phyloP scores from a whole-genome alignment of 805 yeast species.

The Zygoascus ofunaensis region DNA sequence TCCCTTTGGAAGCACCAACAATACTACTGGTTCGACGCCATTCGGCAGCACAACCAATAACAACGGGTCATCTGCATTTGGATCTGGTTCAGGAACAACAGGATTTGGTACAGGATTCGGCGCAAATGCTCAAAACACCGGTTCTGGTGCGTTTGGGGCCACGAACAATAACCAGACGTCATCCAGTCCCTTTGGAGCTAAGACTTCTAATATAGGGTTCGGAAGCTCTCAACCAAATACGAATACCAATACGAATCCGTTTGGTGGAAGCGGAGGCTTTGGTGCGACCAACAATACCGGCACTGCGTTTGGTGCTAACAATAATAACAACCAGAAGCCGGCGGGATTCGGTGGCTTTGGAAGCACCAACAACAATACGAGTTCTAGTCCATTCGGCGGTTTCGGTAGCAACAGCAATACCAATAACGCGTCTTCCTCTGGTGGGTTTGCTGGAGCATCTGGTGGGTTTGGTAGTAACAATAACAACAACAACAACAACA shows the following conservation, averaged over 20 bases:
- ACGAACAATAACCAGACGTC: no score
- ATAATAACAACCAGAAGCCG: not conserved
- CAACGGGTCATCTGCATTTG: not conserved
- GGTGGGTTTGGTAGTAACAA: constrained; percentile 2
- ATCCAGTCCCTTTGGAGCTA: constrained; percentile 6
- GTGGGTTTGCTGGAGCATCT: constrained; percentile 9
- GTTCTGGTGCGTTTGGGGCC: constrained; percentile 1
- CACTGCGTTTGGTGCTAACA: constrained; percentile 1
- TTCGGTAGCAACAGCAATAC: constrained; percentile 3
- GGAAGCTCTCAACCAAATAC: not conserved
- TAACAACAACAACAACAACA: not conserved
- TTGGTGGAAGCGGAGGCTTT: constrained; percentile 2
- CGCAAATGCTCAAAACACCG: not conserved
- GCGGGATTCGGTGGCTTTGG: constrained; percentile 4
- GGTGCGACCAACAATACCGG: constrained; percentile 2
- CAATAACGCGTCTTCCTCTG: constrained; percentile 9
- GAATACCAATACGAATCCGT: constrained; percentile 4
- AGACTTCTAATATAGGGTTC: not conserved
- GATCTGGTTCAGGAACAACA: no score
- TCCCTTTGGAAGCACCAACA: constrained; percentile 5
- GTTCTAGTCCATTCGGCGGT: not conserved
- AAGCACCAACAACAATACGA: constrained; percentile 5
- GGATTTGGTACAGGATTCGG: constrained; percentile 3
- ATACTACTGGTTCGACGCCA: constrained; percentile 19
- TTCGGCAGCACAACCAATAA: constrained; percentile 4